Evolutionary conservation across 805 yeast species (phyloP), one percentile per base, ranked within the genome.

Genomic region (Yamadazyma olivae): DNA sequence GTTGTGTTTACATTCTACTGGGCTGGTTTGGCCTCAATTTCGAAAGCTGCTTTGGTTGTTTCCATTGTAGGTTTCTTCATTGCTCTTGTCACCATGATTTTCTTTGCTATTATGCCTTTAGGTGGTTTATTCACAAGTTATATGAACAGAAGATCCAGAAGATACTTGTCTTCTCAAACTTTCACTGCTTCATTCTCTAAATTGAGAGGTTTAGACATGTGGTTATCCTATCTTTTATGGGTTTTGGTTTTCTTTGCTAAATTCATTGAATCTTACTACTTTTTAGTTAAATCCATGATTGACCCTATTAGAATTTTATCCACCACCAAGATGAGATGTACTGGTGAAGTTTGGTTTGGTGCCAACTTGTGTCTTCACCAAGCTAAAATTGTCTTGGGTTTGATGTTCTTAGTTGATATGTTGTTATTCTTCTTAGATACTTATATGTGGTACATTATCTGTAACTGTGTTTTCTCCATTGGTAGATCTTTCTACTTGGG

Each of bases 401-500:
- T 93, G 70, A 91, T 93, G 96, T 79, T 77, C 50, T 79, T 84
- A 42, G 91, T 95, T 34, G 99, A 93, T 69, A 72, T 95, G 75
- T 71, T 93, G 52, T 76, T 93, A 67, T 93, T 93, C 84, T 93
- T 93, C 81, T 77, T 93, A 75, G 99, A 93, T 84, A 88, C 99
- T 43, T 93, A 88, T 65, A 77, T 93, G 83, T 93, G 99, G 99
- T 93, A 93, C 75, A 90, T 93, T 73, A 73, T 93, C 53, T 82
- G 85, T 63, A 93, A 91, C 78, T 84, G 95, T 66, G 77, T 88
- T 50, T 90, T 88, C 79, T 91, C 98, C 44, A 88, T 93, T 56
- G 97, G 96, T 53, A 87, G 96, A 61, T 93, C 99, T 12, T 93
- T 93, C 77, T 93, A 91, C 75, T 77, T 95, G 65, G 99, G 99